These are phyloP conservation scores for Aegilops tauschii DNA, from an alignment of 176 grass and related monocot genomes.

Conservation along the genomic window DNA sequence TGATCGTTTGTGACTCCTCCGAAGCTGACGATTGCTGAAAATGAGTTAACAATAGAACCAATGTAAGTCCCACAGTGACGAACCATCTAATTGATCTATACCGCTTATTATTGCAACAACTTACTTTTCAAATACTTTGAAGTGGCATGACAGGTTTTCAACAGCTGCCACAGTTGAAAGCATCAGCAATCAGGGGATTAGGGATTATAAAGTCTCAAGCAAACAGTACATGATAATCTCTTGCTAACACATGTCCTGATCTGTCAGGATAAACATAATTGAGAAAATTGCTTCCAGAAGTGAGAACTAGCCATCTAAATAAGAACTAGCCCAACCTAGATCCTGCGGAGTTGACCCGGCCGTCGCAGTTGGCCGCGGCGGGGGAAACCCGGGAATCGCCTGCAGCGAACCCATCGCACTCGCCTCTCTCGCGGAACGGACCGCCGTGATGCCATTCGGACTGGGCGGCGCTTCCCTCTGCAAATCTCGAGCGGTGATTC, in stretches of 20 bases:
- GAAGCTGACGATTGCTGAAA: conserved; percentile 79
- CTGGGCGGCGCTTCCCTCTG: not conserved
- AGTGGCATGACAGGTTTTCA: conserved; percentile 72
- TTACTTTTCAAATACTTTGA: conserved; percentile 79
- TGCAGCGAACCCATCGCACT: not conserved
- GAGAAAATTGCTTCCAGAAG: not conserved
- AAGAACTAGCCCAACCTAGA: not conserved
- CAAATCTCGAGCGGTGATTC: not conserved
- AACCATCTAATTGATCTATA: not conserved
- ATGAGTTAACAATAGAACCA: not conserved
- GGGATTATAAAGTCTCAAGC: not conserved
- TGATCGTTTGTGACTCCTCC: conserved; percentile 79
- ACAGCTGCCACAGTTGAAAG: conserved; percentile 42
- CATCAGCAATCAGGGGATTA: not conserved
- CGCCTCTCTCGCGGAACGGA: not conserved
- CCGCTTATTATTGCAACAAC: not conserved
- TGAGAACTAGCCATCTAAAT: not conserved
- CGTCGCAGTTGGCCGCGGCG: not conserved
- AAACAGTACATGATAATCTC: not conserved
- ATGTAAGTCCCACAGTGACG: not conserved
- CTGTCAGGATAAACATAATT: not conserved
- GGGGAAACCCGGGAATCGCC: too few relatives aligned
- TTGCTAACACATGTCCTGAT: not conserved
- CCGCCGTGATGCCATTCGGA: not conserved
- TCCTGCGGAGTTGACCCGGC: not conserved